A percentile compares a stretch with the other conserved stretches of the same genome.
phyloP scores from a whole-genome alignment of 1,139 yeast species.

The Kluyveromyces sp. region DNA sequence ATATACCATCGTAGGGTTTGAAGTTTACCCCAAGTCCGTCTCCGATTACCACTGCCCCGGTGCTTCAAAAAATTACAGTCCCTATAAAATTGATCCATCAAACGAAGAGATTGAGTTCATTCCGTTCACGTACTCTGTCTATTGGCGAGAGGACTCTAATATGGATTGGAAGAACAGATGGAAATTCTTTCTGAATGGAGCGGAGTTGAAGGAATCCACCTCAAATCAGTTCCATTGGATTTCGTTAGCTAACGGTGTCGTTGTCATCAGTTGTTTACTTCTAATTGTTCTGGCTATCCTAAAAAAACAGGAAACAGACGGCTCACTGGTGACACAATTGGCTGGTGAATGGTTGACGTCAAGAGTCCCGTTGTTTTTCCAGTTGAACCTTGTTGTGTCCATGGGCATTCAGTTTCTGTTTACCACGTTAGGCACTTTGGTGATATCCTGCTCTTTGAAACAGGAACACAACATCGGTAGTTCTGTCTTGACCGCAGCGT shows the following conservation, averaged over 20 bases:
- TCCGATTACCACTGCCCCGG: conserved; percentile 64
- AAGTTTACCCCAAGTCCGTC: conserved; percentile 82
- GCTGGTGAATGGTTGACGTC: conserved; percentile 8
- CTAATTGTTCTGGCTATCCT: conserved; percentile 14
- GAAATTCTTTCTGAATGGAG: conserved; percentile 63
- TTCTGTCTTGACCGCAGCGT: conserved; percentile 54
- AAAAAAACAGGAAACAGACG: conserved; percentile 7
- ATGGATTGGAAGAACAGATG: conserved; percentile 67
- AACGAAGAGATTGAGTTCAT: conserved; percentile 36
- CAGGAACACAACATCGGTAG: conserved; percentile 58
- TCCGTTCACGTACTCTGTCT: conserved; percentile 79
- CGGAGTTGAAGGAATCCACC: conserved; percentile 27
- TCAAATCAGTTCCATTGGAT: conserved; percentile 24
- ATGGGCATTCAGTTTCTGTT: conserved; percentile 68
- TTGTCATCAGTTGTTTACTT: conserved; percentile 20
- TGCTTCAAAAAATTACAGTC: conserved; percentile 49
- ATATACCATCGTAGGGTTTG: conserved; percentile 77
- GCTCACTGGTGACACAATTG: not conserved
- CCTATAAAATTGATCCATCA: conserved; percentile 43
- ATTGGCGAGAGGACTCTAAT: conserved; percentile 77
- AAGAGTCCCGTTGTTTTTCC: conserved; percentile 10
- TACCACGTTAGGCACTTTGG: conserved; percentile 54
- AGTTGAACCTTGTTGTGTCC: conserved; percentile 52
- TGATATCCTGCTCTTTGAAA: conserved; percentile 51
- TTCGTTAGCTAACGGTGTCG: conserved; percentile 22